Percentiles rank a stretch among this genome's conserved stretches.
phyloP scores from a whole-genome alignment of 164 flowering plant species.

The Aristolochia fimbriata region DNA sequence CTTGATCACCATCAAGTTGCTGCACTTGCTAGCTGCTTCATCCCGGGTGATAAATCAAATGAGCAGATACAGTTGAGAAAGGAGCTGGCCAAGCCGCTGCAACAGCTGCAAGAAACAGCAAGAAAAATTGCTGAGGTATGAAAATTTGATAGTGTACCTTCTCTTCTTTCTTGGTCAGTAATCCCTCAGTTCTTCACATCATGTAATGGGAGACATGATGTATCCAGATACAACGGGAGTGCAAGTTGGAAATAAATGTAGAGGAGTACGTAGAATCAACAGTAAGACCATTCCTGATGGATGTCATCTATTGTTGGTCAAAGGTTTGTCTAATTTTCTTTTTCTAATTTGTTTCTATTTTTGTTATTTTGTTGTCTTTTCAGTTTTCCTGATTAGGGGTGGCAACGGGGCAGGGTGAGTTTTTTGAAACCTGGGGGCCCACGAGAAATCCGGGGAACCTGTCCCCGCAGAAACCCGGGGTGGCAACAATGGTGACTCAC shows the following conservation, averaged over 20 bases:
- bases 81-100: conserved; percentile 86
- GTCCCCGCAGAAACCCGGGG: too few relatives aligned
- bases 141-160: background rate
- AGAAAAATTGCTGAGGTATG: conserved; percentile 90
- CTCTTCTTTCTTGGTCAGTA: background rate
- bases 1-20: conserved; percentile 97
- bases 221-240: conserved; percentile 86
- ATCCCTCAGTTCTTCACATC: background rate
- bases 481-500: too few relatives aligned
- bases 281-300: conserved; percentile 88
- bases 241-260: conserved; percentile 87
- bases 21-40: conserved; percentile 96
- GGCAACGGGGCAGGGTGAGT: too few relatives aligned
- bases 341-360: background rate
- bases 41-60: conserved; percentile 82
- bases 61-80: conserved; percentile 85
- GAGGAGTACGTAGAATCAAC: conserved; percentile 95
- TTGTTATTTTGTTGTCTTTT: too few relatives aligned
- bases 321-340: conserved; percentile 40
- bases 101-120: conserved; percentile 95
- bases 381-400: too few relatives aligned
- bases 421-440: too few relatives aligned
- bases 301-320: conserved; percentile 96
- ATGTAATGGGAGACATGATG: background rate
- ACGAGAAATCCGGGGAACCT: too few relatives aligned